These are phyloP conservation scores for Diaporthe citriasiana DNA, from an alignment of 2,329 filamentous ascomycete genomes.

Conservation along the genomic window DNA sequence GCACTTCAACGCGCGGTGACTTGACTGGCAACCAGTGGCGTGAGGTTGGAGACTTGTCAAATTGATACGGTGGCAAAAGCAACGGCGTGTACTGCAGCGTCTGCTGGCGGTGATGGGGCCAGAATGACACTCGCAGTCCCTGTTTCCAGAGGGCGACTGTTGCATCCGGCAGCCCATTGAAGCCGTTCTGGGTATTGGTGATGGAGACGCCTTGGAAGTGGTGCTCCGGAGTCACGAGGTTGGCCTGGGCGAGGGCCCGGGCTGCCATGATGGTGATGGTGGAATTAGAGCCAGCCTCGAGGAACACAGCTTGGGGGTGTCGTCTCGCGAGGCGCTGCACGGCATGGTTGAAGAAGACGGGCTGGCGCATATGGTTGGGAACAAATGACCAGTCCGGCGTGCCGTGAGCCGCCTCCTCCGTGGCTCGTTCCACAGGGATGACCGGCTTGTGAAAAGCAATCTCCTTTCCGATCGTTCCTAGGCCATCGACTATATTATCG, in stretches of 20 bases:
- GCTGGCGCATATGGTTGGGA: conserved; percentile 56
- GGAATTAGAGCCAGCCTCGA: conserved; percentile 60
- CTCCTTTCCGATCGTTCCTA: conserved; percentile 50
- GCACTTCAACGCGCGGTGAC: background rate
- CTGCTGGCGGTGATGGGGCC: conserved; percentile 54
- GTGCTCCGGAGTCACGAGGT: conserved; percentile 34
- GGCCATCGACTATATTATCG: conserved; percentile 50
- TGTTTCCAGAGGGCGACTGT: conserved; percentile 56
- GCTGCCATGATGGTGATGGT: conserved; percentile 54
- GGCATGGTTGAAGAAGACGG: conserved; percentile 60
- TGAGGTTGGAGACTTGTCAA: conserved; percentile 50
- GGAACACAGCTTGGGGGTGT: conserved; percentile 49
- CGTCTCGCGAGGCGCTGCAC: conserved; percentile 37
- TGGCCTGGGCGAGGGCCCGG: background rate
- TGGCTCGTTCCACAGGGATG: conserved; percentile 50
- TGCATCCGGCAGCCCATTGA: conserved; percentile 45
- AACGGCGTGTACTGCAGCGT: conserved; percentile 45
- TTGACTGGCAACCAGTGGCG: conserved; percentile 54
- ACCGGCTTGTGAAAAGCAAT: conserved; percentile 51
- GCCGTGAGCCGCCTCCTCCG: conserved; percentile 30
- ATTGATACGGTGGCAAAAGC: conserved; percentile 59
- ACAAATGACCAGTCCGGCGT: conserved; percentile 43
- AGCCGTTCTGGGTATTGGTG: conserved; percentile 40
- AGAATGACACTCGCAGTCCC: conserved; percentile 54
- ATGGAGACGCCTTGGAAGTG: conserved; percentile 48